Evolutionary conservation across 2,329 filamentous ascomycete species (phyloP).

Genomic region (Xylariaceae sp.): DNA sequence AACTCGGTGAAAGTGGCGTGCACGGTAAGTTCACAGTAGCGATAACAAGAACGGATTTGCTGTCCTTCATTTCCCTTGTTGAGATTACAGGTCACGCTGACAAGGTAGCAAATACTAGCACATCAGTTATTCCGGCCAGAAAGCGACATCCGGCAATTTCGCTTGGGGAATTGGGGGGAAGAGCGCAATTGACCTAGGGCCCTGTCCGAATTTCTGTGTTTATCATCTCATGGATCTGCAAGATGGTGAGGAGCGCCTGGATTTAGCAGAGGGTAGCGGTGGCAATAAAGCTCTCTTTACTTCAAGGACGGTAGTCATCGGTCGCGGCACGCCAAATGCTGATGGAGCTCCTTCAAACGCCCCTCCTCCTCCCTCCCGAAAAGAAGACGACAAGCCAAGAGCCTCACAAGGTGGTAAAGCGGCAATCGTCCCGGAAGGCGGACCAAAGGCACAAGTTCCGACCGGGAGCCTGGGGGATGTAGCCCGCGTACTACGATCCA

Average conservation of each 20-base stretch:
- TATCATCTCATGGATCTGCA: conserved; percentile 47
- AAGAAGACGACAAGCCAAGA: not conserved
- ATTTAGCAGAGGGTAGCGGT: not conserved
- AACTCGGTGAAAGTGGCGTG: conserved; percentile 37
- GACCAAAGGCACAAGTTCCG: not conserved
- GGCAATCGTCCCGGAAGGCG: no score
- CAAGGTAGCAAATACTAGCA: no score
- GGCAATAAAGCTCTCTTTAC: conserved; percentile 1
- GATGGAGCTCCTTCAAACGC: not conserved
- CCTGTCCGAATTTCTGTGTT: conserved; percentile 41
- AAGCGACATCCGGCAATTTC: conserved; percentile 51
- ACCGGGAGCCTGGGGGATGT: conserved; percentile 29
- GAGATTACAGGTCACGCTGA: no score
- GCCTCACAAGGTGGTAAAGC: no score
- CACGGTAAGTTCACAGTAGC: conserved; percentile 25
- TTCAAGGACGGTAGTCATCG: conserved; percentile 15
- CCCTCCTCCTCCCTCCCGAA: not conserved
- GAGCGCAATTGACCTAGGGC: conserved; percentile 35
- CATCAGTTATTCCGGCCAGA: conserved; percentile 45
- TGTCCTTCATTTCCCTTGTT: no score
- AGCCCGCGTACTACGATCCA: conserved; percentile 43
- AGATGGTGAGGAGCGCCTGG: conserved; percentile 21
- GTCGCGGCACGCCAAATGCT: not conserved
- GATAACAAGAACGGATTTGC: no score
- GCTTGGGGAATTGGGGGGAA: conserved; percentile 40